Evolutionary conservation across 371 early-diverging fungal genomes (phyloP).

Genomic region (Mortierella sp.): DNA sequence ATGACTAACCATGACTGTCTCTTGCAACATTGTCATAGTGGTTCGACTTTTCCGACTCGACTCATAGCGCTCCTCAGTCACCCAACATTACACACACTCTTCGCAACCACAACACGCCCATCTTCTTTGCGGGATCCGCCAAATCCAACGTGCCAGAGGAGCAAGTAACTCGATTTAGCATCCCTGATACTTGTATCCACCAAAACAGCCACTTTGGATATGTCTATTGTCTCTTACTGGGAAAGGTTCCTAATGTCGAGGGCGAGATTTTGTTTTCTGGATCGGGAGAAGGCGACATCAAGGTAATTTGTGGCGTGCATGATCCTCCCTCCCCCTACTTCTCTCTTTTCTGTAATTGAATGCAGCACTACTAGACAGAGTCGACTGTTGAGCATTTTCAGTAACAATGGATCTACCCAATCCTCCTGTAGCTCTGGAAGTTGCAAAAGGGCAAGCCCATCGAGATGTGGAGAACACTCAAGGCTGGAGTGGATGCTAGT

Average conservation of each 20-base stretch:
- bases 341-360: too few species aligned
- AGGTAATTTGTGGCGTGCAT: constrained; percentile 49
- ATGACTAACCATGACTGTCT: too few species aligned
- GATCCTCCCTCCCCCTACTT: too few species aligned
- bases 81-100: constrained; percentile 54
- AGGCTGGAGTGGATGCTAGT: constrained; percentile 68
- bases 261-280: constrained; percentile 74
- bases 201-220: constrained; percentile 81
- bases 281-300: constrained; percentile 80
- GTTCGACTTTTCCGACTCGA: constrained; percentile 65
- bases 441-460: constrained; percentile 56
- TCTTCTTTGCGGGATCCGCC: constrained; percentile 54
- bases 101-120: constrained; percentile 53
- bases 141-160: constrained; percentile 47
- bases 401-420: too few species aligned
- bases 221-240: constrained; percentile 73
- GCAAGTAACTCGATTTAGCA: constrained; percentile 61
- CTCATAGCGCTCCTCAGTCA: constrained; percentile 57
- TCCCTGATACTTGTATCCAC: constrained; percentile 65
- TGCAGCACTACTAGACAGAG: too few species aligned
- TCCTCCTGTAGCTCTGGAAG: constrained; percentile 63
- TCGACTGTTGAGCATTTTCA: too few species aligned
- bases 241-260: constrained; percentile 63
- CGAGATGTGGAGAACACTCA: constrained; percentile 55
- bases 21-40: constrained; percentile 53